Evolutionary conservation across 345 rosid genomes (phyloP).

Genomic region (Populus alba): DNA sequence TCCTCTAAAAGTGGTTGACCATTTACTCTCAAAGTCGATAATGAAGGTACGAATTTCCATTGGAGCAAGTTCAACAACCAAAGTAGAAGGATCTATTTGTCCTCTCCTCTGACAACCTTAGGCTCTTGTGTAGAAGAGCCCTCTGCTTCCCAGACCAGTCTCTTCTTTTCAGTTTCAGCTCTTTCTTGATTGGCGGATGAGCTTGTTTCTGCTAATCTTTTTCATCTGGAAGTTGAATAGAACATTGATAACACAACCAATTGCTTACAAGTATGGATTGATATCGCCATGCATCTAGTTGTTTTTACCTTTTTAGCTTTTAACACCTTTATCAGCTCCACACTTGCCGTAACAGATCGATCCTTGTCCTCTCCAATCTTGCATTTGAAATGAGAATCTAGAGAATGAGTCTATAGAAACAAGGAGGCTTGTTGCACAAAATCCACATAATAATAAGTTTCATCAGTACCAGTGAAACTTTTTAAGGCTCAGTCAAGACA

Average conservation of each 20-base stretch:
- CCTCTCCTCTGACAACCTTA: slow-evolving; percentile 1
- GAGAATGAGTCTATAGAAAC: not conserved
- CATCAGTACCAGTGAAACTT: no score
- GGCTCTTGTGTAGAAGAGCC: not conserved
- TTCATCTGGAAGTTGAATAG: slow-evolving; percentile 1
- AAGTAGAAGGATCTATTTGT: not conserved
- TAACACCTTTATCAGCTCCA: not conserved
- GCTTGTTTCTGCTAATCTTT: slow-evolving; percentile 6
- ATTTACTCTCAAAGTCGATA: not conserved
- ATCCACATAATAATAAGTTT: no score
- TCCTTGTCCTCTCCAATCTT: not conserved
- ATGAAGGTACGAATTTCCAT: slow-evolving; percentile 16
- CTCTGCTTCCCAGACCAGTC: slow-evolving; percentile 13
- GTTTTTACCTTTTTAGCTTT: not conserved
- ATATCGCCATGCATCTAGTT: no score
- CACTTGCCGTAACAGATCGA: not conserved
- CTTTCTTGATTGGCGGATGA: slow-evolving; percentile 19
- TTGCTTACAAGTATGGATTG: no score
- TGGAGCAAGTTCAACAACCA: slow-evolving; percentile 11
- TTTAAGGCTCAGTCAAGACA: not conserved
- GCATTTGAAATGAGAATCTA: not conserved
- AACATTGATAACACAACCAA: not conserved
- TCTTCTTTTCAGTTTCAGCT: slow-evolving; percentile 13
- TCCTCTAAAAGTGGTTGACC: not conserved
- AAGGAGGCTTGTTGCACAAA: no score